Percentiles rank a stretch among this genome's conserved stretches.
phyloP scores from a whole-genome alignment of 805 yeast genomes.

The Isabelozyma heimii region DNA sequence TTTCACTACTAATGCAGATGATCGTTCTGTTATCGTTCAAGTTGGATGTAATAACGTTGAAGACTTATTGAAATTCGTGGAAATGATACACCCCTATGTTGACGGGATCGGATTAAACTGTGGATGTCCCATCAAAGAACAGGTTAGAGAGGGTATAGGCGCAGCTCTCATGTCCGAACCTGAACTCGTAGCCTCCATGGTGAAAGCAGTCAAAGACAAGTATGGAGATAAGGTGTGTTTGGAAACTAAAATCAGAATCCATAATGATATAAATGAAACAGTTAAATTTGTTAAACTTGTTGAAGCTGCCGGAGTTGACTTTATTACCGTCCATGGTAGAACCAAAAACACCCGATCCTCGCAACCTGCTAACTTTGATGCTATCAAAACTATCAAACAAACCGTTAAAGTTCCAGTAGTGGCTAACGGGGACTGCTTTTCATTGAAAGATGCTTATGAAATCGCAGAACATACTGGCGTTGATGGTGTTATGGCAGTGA shows the following conservation, averaged over 20 bases:
- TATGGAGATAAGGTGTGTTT: slow-evolving; percentile 72
- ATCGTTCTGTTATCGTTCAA: slow-evolving; percentile 78
- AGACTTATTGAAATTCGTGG: slow-evolving; percentile 79
- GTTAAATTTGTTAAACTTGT: slow-evolving; percentile 66
- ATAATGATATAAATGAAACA: slow-evolving; percentile 71
- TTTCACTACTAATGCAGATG: slow-evolving; percentile 73
- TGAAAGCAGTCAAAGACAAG: slow-evolving; percentile 70
- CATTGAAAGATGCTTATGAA: slow-evolving; percentile 56
- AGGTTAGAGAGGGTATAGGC: slow-evolving; percentile 93
- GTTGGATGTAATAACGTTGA: slow-evolving; percentile 84
- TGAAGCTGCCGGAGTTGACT: slow-evolving; percentile 88
- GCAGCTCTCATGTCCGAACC: slow-evolving; percentile 90
- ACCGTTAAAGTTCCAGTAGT: slow-evolving; percentile 71
- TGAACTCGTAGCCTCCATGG: slow-evolving; percentile 80
- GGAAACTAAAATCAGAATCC: slow-evolving; percentile 92
- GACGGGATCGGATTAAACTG: slow-evolving; percentile 96
- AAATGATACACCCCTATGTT: slow-evolving; percentile 84
- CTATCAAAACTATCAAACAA: slow-evolving; percentile 64
- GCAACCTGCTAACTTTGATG: slow-evolving; percentile 78
- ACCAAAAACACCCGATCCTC: slow-evolving; percentile 82
- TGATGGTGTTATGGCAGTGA: slow-evolving; percentile 94
- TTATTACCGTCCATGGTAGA: slow-evolving; percentile 92
- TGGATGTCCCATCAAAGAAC: slow-evolving; percentile 96
- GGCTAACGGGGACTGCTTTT: slow-evolving; percentile 96
- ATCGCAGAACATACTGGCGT: slow-evolving; percentile 70